Evolutionary conservation across 2,329 filamentous ascomycete species (phyloP).

Genomic region (Monilinia vaccinii-corymbosi): DNA sequence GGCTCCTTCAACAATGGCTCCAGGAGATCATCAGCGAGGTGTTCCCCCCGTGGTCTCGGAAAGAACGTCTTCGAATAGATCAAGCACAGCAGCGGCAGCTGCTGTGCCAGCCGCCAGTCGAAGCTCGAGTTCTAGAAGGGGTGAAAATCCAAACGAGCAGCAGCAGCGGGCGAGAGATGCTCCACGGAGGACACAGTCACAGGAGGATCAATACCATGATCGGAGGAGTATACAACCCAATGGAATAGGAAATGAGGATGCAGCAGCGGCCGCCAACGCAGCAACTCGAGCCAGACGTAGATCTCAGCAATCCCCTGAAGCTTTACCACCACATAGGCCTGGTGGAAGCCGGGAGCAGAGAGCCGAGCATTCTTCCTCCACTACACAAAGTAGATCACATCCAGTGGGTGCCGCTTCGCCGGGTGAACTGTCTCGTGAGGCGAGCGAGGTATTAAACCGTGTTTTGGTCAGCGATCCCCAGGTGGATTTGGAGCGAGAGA

Average conservation of each 20-base stretch:
- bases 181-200: slow-evolving; percentile 16
- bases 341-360: slow-evolving; percentile 34
- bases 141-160: slow-evolving; percentile 19
- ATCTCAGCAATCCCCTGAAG: slow-evolving; percentile 37
- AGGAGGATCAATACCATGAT: slow-evolving; percentile 26
- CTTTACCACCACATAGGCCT: slow-evolving; percentile 34
- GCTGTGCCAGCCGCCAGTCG: slow-evolving; percentile 23
- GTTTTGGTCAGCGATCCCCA: slow-evolving; percentile 69
- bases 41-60: slow-evolving; percentile 68
- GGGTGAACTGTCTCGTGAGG: slow-evolving; percentile 59
- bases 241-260: slow-evolving; percentile 30
- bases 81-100: slow-evolving; percentile 29
- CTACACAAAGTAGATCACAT: slow-evolving; percentile 26
- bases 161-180: slow-evolving; percentile 18
- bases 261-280: slow-evolving; percentile 31
- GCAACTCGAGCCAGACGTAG: slow-evolving; percentile 38
- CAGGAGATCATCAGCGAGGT: slow-evolving; percentile 45
- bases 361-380: slow-evolving; percentile 29
- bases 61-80: slow-evolving; percentile 63
- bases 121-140: slow-evolving; percentile 13
- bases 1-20: slow-evolving; percentile 23
- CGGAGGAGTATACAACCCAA: slow-evolving; percentile 34
- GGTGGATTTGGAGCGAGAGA: slow-evolving; percentile 62
- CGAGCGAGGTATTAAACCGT: slow-evolving; percentile 69
- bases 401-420: slow-evolving; percentile 38